A percentile compares a stretch with the other conserved stretches of the same genome.
Evolutionary conservation across 495 filamentous ascomycete genomes (phyloP).

Genomic region (Talaromyces trachyspermus): DNA sequence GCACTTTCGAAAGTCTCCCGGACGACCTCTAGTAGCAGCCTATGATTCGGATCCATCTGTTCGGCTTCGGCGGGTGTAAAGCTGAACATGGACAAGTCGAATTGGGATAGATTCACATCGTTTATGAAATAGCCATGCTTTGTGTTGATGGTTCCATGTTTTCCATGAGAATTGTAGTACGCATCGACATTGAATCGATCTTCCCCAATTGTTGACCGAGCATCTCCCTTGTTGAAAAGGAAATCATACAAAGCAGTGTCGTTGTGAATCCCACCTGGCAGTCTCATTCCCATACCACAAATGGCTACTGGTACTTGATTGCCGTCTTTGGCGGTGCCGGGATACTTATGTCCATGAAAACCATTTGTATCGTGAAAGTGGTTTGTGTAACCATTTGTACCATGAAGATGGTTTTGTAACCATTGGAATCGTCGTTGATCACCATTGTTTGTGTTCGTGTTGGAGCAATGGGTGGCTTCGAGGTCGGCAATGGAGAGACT

Average conservation of each 20-base stretch:
- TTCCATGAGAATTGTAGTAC: conserved; percentile 15
- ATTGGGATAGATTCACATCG: conserved; percentile 19
- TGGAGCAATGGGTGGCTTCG: no score
- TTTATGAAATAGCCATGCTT: conserved; percentile 48
- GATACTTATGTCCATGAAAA: no score
- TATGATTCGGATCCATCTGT: conserved; percentile 51
- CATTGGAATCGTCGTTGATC: no score
- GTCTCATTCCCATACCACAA: conserved; percentile 37
- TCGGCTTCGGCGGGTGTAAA: conserved; percentile 38
- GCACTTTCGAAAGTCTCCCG: conserved; percentile 32
- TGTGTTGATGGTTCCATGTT: conserved; percentile 18
- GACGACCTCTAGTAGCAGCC: conserved; percentile 46
- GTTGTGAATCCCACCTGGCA: conserved; percentile 35
- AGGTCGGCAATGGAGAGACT: no score
- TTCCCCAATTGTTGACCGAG: conserved; percentile 21
- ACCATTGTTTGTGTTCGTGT: no score
- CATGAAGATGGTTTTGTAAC: no score
- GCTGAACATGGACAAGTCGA: conserved; percentile 27
- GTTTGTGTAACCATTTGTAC: no score
- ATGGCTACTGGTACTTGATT: conserved; percentile 49
- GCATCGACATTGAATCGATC: conserved; percentile 26
- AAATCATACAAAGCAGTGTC: conserved; percentile 29
- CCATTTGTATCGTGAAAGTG: no score
- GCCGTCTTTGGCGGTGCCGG: no score
- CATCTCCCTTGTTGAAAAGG: conserved; percentile 29